Evolutionary conservation across 1,284 basidiomycete species (phyloP).

Genomic region (Apiotrichum porosum): DNA sequence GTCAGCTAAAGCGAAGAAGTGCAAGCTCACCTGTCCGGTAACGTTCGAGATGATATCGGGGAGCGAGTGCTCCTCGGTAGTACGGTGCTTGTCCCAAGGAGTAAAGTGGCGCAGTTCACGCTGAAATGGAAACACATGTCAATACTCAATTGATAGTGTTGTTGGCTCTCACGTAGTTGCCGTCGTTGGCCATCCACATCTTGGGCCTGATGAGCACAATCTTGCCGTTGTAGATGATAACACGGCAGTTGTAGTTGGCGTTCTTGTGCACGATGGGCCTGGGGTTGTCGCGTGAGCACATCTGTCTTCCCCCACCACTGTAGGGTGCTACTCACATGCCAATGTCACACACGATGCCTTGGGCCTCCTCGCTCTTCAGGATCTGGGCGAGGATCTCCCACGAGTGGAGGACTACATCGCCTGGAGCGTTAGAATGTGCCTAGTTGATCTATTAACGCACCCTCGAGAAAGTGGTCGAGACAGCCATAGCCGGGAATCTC

Average conservation of each 20-base stretch:
- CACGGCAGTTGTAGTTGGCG: conserved; percentile 92
- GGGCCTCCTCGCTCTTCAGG: conserved; percentile 66
- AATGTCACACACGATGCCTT: conserved; percentile 83
- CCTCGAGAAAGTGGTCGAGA: conserved; percentile 69
- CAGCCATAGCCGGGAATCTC: conserved; percentile 97
- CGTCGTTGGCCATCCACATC: conserved; percentile 99
- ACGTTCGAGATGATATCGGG: conserved; percentile 79
- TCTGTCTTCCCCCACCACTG: too few relatives aligned
- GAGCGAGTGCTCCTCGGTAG: conserved; percentile 83
- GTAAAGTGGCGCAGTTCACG: conserved; percentile 94
- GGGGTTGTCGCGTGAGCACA: not conserved
- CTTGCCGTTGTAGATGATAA: conserved; percentile 78
- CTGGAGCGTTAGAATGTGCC: conserved; percentile 52
- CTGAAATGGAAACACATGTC: conserved; percentile 18
- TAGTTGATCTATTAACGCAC: conserved; percentile 21
- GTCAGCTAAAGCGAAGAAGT: not conserved
- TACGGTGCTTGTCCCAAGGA: conserved; percentile 83
- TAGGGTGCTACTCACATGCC: conserved; percentile 83
- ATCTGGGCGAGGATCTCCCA: conserved; percentile 92
- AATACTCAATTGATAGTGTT: not conserved
- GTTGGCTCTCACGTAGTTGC: conserved; percentile 73
- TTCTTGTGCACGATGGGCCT: conserved; percentile 97
- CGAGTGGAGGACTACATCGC: conserved; percentile 89
- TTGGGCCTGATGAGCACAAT: conserved; percentile 94
- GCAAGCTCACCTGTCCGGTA: conserved; percentile 69